phyloP scores from a whole-genome alignment of 495 filamentous ascomycete genomes.

The Tuber brumale region DNA sequence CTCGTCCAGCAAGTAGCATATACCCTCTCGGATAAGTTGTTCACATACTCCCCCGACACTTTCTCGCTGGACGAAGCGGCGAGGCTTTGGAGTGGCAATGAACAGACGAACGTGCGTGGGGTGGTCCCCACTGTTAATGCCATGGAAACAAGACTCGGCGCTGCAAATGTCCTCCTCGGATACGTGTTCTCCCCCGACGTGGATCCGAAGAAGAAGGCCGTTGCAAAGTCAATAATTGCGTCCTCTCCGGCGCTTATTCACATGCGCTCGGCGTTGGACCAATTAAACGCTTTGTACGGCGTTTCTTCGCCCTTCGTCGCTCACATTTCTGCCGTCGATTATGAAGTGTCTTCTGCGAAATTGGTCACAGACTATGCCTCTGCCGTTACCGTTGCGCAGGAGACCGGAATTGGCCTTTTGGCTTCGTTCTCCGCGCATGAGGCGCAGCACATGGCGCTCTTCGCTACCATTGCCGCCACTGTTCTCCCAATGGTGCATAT shows the following conservation, averaged over 20 bases:
- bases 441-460: conserved; percentile 88
- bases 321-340: conserved; percentile 90
- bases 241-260: conserved; percentile 72
- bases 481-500: conserved; percentile 81
- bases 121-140: conserved; percentile 67
- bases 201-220: conserved; percentile 78
- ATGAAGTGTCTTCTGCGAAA: conserved; percentile 54
- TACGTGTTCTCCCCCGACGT: conserved; percentile 97
- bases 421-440: conserved; percentile 81
- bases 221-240: conserved; percentile 83
- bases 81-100: conserved; percentile 61
- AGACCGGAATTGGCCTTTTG: conserved; percentile 79
- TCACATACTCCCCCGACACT: conserved; percentile 87
- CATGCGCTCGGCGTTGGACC: conserved; percentile 77
- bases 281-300: conserved; percentile 79
- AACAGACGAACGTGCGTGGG: conserved; percentile 71
- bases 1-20: conserved; percentile 95
- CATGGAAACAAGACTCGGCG: conserved; percentile 81
- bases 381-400: conserved; percentile 75
- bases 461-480: conserved; percentile 74
- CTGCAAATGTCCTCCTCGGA: conserved; percentile 84
- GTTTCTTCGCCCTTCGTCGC: conserved; percentile 86
- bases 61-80: conserved; percentile 82
- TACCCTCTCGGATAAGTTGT: conserved; percentile 87
- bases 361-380: conserved; percentile 83